Evolutionary conservation across 179 eudicot genomes (phyloP).

Genomic region (Patellifolia procumbens): DNA sequence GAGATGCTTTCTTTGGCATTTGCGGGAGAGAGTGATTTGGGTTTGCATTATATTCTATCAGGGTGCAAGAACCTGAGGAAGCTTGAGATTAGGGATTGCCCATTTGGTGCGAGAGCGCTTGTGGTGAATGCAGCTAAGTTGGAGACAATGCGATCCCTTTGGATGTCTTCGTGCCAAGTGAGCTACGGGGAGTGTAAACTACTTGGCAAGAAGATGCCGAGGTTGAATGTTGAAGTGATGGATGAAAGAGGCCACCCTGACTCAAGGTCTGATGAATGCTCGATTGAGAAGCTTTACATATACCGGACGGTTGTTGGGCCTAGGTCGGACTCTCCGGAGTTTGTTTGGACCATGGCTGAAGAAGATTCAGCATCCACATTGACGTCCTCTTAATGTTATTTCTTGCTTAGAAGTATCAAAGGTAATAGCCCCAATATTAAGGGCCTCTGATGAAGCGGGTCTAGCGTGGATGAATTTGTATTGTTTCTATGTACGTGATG

Average conservation of each 20-base stretch:
- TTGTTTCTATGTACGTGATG: slow-evolving; percentile 12
- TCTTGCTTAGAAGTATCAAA: background rate
- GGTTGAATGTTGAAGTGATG: slow-evolving; percentile 91
- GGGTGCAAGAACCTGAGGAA: slow-evolving; percentile 85
- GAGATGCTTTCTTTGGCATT: slow-evolving; percentile 97
- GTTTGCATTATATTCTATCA: slow-evolving; percentile 73
- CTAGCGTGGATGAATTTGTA: background rate
- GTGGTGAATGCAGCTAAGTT: slow-evolving; percentile 81
- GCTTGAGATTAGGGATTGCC: slow-evolving; percentile 94
- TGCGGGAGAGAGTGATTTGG: slow-evolving; percentile 84
- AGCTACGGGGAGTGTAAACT: slow-evolving; percentile 85
- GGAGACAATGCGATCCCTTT: slow-evolving; percentile 99
- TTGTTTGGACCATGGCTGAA: slow-evolving; percentile 57
- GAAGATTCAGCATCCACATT: slow-evolving; percentile 2
- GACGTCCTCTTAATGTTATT: background rate
- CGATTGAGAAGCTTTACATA: slow-evolving; percentile 77
- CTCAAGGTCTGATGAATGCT: slow-evolving; percentile 46
- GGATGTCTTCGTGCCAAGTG: slow-evolving; percentile 96
- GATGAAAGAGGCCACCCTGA: slow-evolving; percentile 77
- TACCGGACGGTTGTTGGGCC: slow-evolving; percentile 80
- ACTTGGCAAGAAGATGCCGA: slow-evolving; percentile 78
- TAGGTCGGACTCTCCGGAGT: slow-evolving; percentile 63
- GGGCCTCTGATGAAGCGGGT: background rate
- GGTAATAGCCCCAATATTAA: background rate
- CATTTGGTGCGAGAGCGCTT: slow-evolving; percentile 86